These are phyloP conservation scores for Penicillium angulare DNA, from an alignment of 495 filamentous ascomycete genomes.

Conservation along the genomic window DNA sequence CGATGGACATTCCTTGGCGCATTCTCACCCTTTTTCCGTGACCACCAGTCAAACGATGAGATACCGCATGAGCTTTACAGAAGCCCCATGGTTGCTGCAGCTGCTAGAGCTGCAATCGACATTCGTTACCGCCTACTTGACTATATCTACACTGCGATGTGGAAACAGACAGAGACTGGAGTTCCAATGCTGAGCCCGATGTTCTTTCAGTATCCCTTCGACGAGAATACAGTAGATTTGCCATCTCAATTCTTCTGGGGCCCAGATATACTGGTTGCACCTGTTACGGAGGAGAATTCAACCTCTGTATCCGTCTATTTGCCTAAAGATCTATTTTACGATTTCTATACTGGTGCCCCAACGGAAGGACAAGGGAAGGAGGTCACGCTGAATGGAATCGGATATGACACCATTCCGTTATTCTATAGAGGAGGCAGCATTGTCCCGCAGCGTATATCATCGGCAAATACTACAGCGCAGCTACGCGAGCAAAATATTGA, in stretches of 20 bases:
- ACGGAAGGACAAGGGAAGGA: slow-evolving; percentile 53
- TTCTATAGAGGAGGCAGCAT: slow-evolving; percentile 68
- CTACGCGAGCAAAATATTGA: slow-evolving; percentile 65
- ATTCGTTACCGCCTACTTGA: slow-evolving; percentile 75
- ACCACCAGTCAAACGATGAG: slow-evolving; percentile 57
- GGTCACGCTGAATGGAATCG: slow-evolving; percentile 46
- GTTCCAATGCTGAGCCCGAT: slow-evolving; percentile 64
- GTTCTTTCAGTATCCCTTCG: slow-evolving; percentile 70
- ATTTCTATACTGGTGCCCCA: slow-evolving; percentile 60
- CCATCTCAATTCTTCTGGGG: slow-evolving; percentile 74
- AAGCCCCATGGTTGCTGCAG: slow-evolving; percentile 60
- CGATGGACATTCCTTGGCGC: slow-evolving; percentile 75
- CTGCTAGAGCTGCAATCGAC: slow-evolving; percentile 68
- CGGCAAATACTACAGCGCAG: slow-evolving; percentile 65
- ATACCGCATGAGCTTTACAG: slow-evolving; percentile 74
- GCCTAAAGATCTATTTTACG: slow-evolving; percentile 74
- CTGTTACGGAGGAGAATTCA: slow-evolving; percentile 63
- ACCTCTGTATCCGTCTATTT: slow-evolving; percentile 70
- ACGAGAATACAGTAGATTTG: slow-evolving; percentile 56
- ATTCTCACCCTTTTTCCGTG: slow-evolving; percentile 75
- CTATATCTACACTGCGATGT: slow-evolving; percentile 76
- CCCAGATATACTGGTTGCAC: slow-evolving; percentile 62
- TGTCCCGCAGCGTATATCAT: slow-evolving; percentile 57
- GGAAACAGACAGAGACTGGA: slow-evolving; percentile 60
- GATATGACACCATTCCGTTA: slow-evolving; percentile 64